These are phyloP conservation scores for Monosporascus sp. DNA, from an alignment of 2,329 filamentous ascomycete species.

Conservation along the genomic window DNA sequence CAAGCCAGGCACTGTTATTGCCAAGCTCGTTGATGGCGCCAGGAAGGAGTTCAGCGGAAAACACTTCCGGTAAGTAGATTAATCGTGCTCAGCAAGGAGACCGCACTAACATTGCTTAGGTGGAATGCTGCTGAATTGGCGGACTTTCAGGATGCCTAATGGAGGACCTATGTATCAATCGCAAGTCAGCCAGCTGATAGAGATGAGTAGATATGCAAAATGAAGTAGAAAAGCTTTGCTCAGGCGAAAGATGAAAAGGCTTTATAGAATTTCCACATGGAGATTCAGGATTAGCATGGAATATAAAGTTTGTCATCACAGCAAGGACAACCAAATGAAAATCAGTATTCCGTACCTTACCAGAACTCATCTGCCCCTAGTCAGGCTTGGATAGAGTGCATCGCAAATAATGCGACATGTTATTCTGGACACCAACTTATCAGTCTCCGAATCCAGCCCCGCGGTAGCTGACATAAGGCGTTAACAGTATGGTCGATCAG, in stretches of 20 bases:
- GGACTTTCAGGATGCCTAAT: slow-evolving; percentile 38
- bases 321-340: slow-evolving; percentile 24
- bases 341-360: slow-evolving; percentile 24
- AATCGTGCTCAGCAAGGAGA: slow-evolving; percentile 2
- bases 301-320: slow-evolving; percentile 65
- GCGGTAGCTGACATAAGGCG: not conserved
- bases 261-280: slow-evolving; percentile 60
- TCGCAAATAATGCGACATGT: not conserved
- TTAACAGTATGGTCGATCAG: slow-evolving; percentile 13
- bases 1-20: slow-evolving; percentile 82
- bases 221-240: slow-evolving; percentile 38
- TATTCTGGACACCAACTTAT: not conserved
- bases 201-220: slow-evolving; percentile 14
- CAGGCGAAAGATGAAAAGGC: slow-evolving; percentile 84
- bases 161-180: no score
- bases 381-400: no score
- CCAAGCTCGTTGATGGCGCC: slow-evolving; percentile 65
- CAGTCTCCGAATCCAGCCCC: no score
- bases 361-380: not conserved
- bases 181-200: slow-evolving; percentile 9
- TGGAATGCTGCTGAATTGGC: slow-evolving; percentile 51
- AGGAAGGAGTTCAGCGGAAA: slow-evolving; percentile 67
- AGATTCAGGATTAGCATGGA: slow-evolving; percentile 75
- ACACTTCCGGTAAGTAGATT: slow-evolving; percentile 58
- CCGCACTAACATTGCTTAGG: slow-evolving; percentile 31